A percentile compares a stretch with the other conserved stretches of the same genome.
Evolutionary conservation across 768 basidiomycete species (phyloP).

Genomic region (Suillus lakei): DNA sequence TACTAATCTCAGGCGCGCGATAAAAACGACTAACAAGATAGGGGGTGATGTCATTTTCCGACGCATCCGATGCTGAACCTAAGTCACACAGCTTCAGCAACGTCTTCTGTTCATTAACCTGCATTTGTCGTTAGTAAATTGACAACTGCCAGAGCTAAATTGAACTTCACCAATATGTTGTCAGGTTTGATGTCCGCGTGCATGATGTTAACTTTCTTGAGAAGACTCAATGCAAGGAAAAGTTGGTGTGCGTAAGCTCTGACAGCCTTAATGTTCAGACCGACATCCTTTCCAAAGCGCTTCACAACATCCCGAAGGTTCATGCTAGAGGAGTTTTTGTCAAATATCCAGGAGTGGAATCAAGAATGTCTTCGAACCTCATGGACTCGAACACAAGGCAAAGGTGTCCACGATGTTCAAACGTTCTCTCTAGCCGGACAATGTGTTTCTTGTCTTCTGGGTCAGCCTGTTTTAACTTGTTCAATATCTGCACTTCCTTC

Average conservation of each 20-base stretch:
- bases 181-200: conserved; percentile 99
- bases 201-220: conserved; percentile 92
- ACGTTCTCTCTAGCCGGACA: conserved; percentile 89
- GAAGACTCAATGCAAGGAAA: conserved; percentile 82
- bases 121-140: conserved; percentile 16
- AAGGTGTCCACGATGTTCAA: conserved; percentile 96
- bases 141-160: conserved; percentile 17
- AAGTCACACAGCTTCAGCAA: conserved; percentile 94
- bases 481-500: conserved; percentile 90
- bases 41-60: conserved; percentile 96
- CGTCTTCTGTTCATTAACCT: conserved; percentile 97
- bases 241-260: conserved; percentile 98
- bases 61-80: conserved; percentile 94
- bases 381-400: conserved; percentile 95
- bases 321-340: conserved; percentile 63
- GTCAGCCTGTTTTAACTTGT: conserved; percentile 86
- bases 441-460: conserved; percentile 97
- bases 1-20: conserved; percentile 98
- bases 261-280: conserved; percentile 95
- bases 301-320: conserved; percentile 98
- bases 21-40: conserved; percentile 98
- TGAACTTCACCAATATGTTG: conserved; percentile 83
- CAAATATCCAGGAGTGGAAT: conserved; percentile 1
- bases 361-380: conserved; percentile 57
- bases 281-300: conserved; percentile 97